Conservation (phyloP, 495 filamentous ascomycete genomes). For the Penicillium longicatenatum region DNA sequence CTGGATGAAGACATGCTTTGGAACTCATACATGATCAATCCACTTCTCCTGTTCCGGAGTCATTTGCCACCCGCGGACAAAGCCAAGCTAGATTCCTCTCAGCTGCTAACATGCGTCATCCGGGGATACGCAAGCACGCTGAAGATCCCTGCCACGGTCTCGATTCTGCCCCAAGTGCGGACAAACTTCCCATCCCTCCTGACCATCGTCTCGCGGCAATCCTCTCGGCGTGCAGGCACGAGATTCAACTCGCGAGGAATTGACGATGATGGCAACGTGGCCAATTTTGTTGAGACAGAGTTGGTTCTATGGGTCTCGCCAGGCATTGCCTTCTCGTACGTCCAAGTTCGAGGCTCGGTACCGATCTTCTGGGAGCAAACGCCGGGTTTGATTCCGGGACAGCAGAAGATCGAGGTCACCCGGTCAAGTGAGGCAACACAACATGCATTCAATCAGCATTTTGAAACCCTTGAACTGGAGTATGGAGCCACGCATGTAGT, state of each 20-base stretch:
- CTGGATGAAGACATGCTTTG: conserved; percentile 90
- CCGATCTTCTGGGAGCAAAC: conserved; percentile 97
- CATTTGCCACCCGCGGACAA: conserved; percentile 73
- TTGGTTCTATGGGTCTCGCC: conserved; percentile 70
- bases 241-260: conserved; percentile 95
- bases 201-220: conserved; percentile 88
- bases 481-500: conserved; percentile 91
- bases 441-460: conserved; percentile 94
- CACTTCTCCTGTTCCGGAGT: conserved; percentile 84
- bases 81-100: conserved; percentile 73
- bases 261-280: conserved; percentile 95
- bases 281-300: conserved; percentile 83
- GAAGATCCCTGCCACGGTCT: conserved; percentile 70
- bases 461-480: conserved; percentile 74
- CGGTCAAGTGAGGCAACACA: conserved; percentile 88
- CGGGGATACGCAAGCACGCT: conserved; percentile 87
- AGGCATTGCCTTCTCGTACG: conserved; percentile 86
- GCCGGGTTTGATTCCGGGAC: conserved; percentile 81
- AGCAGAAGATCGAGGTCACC: conserved; percentile 93
- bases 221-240: conserved; percentile 89
- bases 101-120: conserved; percentile 91
- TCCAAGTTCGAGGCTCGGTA: conserved; percentile 87
- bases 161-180: conserved; percentile 44
- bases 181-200: conserved; percentile 79
- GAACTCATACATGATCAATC: conserved; percentile 98